phyloP scores from a whole-genome alignment of 495 filamentous ascomycete genomes.

The Aspergillus panamensis region DNA sequence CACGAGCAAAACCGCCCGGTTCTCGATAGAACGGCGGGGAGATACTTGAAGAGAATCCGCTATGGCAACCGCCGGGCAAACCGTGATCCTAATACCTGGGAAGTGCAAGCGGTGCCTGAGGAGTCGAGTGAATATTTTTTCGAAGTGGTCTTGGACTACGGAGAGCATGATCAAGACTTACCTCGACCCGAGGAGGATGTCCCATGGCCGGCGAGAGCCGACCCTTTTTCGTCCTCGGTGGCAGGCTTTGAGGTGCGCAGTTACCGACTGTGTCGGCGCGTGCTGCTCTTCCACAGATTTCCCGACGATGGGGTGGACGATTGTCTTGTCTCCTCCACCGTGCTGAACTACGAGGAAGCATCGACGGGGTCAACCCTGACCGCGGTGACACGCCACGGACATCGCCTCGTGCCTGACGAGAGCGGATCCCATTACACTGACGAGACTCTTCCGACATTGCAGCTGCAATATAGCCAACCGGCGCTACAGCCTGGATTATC shows the following conservation, averaged over 20 bases:
- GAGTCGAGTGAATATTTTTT: slow-evolving; percentile 6
- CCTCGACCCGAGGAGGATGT: background rate
- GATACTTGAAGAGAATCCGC: slow-evolving; percentile 2
- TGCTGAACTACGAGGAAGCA: background rate
- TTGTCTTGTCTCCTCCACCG: slow-evolving; percentile 3
- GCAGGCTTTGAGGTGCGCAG: slow-evolving; percentile 10
- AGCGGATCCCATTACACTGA: background rate
- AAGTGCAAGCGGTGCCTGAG: background rate
- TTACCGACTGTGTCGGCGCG: slow-evolving; percentile 7
- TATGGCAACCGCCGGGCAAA: slow-evolving; percentile 6
- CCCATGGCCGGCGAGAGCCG: background rate
- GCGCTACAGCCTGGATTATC: background rate
- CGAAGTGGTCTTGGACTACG: slow-evolving; percentile 6
- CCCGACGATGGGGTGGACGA: background rate
- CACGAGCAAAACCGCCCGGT: background rate
- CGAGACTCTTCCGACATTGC: background rate
- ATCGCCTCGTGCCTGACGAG: background rate
- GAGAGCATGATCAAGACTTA: background rate
- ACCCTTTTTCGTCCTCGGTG: background rate
- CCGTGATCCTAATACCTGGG: background rate
- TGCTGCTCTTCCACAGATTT: slow-evolving; percentile 11
- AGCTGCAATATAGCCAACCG: background rate
- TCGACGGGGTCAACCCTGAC: background rate
- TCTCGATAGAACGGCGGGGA: background rate
- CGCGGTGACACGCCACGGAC: background rate